Percentiles rank a stretch among this genome's conserved stretches.
These are phyloP conservation scores for Ascochyta fabae DNA, from an alignment of 2,329 filamentous ascomycete genomes.

Conservation along the genomic window DNA sequence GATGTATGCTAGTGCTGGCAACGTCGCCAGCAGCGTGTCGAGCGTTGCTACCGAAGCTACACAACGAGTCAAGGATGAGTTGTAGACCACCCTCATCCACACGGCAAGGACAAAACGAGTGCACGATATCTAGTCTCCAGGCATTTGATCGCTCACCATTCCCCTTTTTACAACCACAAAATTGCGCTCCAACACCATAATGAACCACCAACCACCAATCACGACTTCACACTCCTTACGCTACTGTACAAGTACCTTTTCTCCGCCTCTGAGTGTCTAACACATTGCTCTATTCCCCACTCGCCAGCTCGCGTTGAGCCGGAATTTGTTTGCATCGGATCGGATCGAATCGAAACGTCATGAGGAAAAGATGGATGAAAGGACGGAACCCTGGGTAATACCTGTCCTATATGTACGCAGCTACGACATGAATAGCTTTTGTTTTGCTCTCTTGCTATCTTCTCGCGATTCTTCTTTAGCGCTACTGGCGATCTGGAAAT, in stretches of 20 bases:
- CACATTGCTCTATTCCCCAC: conserved; percentile 12
- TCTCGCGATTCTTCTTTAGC: conserved; percentile 10
- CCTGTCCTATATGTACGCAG: conserved; percentile 9
- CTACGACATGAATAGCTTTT: conserved; percentile 8
- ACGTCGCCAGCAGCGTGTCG: conserved; percentile 55
- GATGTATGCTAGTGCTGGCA: conserved; percentile 52
- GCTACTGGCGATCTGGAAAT: conserved; percentile 14
- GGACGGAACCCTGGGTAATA: conserved; percentile 1
- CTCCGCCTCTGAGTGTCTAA: background rate
- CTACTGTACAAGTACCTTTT: conserved; percentile 17
- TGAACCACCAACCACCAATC: background rate
- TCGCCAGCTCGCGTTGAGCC: conserved; percentile 2
- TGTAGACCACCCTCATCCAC: conserved; percentile 43
- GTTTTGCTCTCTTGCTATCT: background rate
- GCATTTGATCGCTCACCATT: background rate
- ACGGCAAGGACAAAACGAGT: background rate
- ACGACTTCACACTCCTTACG: conserved; percentile 18
- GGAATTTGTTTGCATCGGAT: conserved; percentile 3
- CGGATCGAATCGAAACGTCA: background rate
- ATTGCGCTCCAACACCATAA: conserved; percentile 5
- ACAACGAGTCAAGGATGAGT: conserved; percentile 59
- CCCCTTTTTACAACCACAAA: conserved; percentile 2
- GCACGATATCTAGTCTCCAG: background rate
- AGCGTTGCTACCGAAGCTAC: conserved; percentile 49
- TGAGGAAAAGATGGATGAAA: background rate